phyloP scores from a whole-genome alignment of 331 rosid species.

The Acacia pycnantha region DNA sequence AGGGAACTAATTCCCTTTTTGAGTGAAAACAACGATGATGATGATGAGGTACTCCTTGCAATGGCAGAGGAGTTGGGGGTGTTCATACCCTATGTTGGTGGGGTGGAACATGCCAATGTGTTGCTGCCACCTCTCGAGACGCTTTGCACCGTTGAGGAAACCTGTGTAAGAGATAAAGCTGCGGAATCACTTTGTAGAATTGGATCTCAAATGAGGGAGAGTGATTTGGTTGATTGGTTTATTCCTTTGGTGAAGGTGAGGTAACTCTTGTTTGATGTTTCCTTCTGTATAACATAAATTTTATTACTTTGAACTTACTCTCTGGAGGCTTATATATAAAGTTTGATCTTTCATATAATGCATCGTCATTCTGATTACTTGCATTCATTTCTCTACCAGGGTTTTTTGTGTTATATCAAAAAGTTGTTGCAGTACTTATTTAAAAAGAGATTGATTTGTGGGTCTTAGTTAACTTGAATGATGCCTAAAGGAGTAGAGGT shows the following conservation, averaged over 20 bases:
- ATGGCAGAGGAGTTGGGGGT: constrained; percentile 99
- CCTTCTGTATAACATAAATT: background rate
- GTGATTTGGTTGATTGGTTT: constrained; percentile 78
- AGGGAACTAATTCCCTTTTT: constrained; percentile 89
- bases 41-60: constrained; percentile 97
- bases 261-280: background rate
- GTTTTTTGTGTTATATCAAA: background rate
- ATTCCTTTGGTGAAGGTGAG: constrained; percentile 93
- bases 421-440: constrained; percentile 11
- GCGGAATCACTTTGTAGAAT: constrained; percentile 89
- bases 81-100: constrained; percentile 92
- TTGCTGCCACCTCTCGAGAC: constrained; percentile 85
- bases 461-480: background rate
- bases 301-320: background rate
- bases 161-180: constrained; percentile 93
- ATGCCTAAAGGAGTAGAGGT: too few relatives aligned
- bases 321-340: background rate
- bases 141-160: constrained; percentile 94
- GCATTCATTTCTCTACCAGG: background rate
- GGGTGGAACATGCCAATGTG: constrained; percentile 88
- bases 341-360: background rate
- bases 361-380: background rate
- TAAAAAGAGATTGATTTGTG: background rate
- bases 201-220: constrained; percentile 96
- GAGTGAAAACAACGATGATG: constrained; percentile 88